A percentile compares a stretch with the other conserved stretches of the same genome.
These are phyloP conservation scores for Penicillium mononematosum DNA, from an alignment of 495 filamentous ascomycete species.

Conservation along the genomic window DNA sequence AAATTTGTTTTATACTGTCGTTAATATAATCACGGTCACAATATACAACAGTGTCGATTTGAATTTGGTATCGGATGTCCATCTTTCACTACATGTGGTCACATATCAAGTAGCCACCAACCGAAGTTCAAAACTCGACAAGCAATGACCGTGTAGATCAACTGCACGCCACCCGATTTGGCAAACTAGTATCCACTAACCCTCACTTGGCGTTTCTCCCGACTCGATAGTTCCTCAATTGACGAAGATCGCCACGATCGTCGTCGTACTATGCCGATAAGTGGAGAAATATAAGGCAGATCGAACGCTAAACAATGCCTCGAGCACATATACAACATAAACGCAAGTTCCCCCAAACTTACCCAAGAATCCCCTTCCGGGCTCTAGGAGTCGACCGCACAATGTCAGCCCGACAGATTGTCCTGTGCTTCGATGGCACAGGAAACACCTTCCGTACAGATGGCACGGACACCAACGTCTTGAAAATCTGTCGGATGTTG, in stretches of 20 bases:
- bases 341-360: not conserved
- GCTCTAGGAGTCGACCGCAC: not conserved
- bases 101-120: not conserved
- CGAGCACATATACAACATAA: conserved; percentile 5
- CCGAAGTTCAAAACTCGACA: not conserved
- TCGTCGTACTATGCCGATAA: not conserved
- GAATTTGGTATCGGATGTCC: no score
- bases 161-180: not conserved
- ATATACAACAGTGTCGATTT: no score
- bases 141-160: not conserved
- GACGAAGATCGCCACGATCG: conserved; percentile 1
- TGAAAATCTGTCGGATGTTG: conserved; percentile 15
- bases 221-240: not conserved
- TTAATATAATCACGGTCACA: no score
- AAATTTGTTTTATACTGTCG: no score
- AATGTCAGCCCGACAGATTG: conserved; percentile 2
- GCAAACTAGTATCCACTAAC: not conserved
- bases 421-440: conserved; percentile 17
- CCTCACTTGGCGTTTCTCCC: not conserved
- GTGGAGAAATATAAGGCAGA: conserved; percentile 1
- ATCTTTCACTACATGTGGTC: no score
- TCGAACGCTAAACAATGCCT: not conserved
- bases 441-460: conserved; percentile 11
- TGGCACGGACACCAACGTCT: conserved; percentile 12
- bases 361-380: not conserved